Evolutionary conservation across 345 rosid species (phyloP).

Genomic region (Trapa incisa): DNA sequence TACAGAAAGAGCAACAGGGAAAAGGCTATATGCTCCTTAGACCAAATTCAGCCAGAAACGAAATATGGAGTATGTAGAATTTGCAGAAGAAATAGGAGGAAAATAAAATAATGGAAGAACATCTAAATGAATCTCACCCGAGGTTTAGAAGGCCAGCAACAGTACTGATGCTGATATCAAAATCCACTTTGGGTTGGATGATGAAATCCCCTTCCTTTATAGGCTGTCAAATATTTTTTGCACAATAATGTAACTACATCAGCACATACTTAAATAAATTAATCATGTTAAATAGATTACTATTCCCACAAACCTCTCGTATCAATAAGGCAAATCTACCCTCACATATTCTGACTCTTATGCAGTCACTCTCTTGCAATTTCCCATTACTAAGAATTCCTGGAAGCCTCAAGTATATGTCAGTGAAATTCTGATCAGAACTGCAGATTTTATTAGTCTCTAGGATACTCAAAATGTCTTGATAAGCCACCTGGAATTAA

Average conservation of each 20-base stretch:
- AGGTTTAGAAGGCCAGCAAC: constrained; percentile 98
- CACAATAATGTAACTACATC: constrained; percentile 7
- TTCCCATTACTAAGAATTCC: constrained; percentile 76
- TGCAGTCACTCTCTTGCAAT: constrained; percentile 85
- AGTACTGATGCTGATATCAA: constrained; percentile 92
- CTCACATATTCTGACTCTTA: constrained; percentile 94
- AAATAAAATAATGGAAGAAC: constrained; percentile 2
- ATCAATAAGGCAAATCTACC: constrained; percentile 96
- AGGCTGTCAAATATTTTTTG: constrained; percentile 42
- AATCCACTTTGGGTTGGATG: constrained; percentile 98
- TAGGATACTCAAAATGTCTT: constrained; percentile 79
- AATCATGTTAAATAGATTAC: not conserved
- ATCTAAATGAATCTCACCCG: constrained; percentile 45
- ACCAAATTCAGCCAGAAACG: not conserved
- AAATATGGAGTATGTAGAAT: not conserved
- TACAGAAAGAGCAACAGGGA: not conserved
- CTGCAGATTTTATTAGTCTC: constrained; percentile 73
- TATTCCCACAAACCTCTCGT: constrained; percentile 59
- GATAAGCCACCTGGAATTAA: constrained; percentile 59
- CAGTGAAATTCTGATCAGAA: constrained; percentile 87
- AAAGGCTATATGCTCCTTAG: not conserved
- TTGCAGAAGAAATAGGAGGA: not conserved
- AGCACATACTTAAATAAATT: not conserved
- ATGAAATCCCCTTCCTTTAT: constrained; percentile 98
- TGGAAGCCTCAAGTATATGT: constrained; percentile 78